Base-by-base conservation (phyloP, 2,329 filamentous ascomycete species). In the Venturia nashicola region DNA sequence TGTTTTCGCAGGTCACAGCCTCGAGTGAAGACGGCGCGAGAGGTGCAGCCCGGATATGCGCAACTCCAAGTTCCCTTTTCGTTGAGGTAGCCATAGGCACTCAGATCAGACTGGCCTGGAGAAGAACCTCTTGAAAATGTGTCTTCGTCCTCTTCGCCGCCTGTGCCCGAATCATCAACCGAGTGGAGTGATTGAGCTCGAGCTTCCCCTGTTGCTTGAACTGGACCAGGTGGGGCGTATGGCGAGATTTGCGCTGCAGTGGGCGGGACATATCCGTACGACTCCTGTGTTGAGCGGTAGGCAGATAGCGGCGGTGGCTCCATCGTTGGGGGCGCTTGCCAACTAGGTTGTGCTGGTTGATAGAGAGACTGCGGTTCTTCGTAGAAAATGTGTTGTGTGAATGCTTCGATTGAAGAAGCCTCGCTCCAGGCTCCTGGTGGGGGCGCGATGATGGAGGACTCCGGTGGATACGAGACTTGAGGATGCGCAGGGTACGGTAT, bases 1-100 rank as follows among this genome's bases (percentile, higher is more conserved):
- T 86, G 83, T 69, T 86, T 86, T 36, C 83, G 77, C 20, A 86
- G 74, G 70, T 86, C 83, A 69, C 83, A 86, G 40, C 82, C 82
- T 55, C 83, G 77, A 8, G 79, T 80, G 71, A 86, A 86, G 1
- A 79, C 73, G 2, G 82, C 80, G 66, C 78, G 78, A 54, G 83
- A 85, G n/a, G 81, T 79, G 71, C 83, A 86, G 16, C 79, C 81
- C 0, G 81, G 82, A 68, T 82, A 82, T 5, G 79, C 79, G 70
- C 83, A 86, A 59, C 79, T 80, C 83, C 83, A 86, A 65, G 77
- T 80, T 43, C 77, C 77, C 61, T 78, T 74, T 65, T 76, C 73
- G 67, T 78, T 79, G 14, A 73, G 72, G 64, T 72, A 75, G n/a
- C 78, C 78, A 62, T 75, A 77, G 5, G 71, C 71, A 55, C 73